Base-by-base conservation (phyloP, 805 yeast species). In the Blastobotrys parvus region DNA sequence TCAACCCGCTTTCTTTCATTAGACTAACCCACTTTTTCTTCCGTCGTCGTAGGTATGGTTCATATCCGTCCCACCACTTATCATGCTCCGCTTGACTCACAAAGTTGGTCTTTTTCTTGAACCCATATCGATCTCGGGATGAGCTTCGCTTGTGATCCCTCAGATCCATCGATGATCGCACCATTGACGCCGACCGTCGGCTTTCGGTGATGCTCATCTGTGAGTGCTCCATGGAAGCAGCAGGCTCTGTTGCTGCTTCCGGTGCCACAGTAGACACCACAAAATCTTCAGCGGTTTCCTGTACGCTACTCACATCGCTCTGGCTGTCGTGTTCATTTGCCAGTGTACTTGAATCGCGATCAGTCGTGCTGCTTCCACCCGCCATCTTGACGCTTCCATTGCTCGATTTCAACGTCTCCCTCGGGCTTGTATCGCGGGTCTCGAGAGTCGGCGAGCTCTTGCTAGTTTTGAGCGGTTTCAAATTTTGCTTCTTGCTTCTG, bases 61-160 rank as follows among this genome's bases (percentile, higher is more conserved):
- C 69, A 62, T 90, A 89, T 7, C 68, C 72, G 2, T 48, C 46
- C 77, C 86, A 82, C 97, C 97, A 90, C 6, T 54, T 58, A 58
- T 88, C 77, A 58, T 85, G 87, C 35, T 75, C 75, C 18, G 64
- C 63, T 40, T 64, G 68, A 7, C 82, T 52, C 19, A 82, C 67
- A 51, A 68, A 75, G 35, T 66, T 63, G 16, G 76, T 74, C 16
- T 71, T 70, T 57, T 86, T 89, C 51, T 77, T 79, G 67, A 90
- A 90, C 1, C 98, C 98, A 59, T 90, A 90, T 39, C 90, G 63
- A 59, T 90, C 97, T 44, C 77, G 39, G 15, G 38, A 44, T 3
- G 47, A 25, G 18, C 17, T 6, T 10, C 41, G 22, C 4, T 23
- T 25, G 18, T 23, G 17, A 25, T 19, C 23, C 16, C 36, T 18